A percentile compares a stretch with the other conserved stretches of the same genome.
phyloP scores from a whole-genome alignment of 305 asterid species.

The Fraxinus greggii region DNA sequence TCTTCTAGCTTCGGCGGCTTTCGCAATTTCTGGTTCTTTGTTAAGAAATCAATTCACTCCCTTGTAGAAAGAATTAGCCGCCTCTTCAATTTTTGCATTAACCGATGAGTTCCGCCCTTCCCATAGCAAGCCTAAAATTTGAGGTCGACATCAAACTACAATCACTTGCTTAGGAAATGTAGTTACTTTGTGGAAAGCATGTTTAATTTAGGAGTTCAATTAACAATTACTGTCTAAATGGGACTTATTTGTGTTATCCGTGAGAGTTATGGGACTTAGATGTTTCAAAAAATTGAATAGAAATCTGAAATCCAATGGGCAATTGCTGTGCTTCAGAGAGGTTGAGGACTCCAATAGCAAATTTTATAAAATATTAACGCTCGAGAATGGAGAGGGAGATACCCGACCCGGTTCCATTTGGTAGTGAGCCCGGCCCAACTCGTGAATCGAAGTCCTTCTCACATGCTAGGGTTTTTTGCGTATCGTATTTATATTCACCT shows the following conservation, averaged over 20 bases:
- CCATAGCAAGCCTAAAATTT: neutral
- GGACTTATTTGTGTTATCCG: neutral
- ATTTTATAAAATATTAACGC: neutral
- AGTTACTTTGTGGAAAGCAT: neutral
- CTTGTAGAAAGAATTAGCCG: neutral
- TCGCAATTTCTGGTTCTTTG: neutral
- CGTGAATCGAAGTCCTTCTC: neutral
- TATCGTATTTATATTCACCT: neutral
- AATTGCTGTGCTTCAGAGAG: neutral
- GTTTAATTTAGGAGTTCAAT: neutral
- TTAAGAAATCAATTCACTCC: neutral
- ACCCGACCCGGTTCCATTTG: neutral
- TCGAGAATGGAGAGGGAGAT: neutral
- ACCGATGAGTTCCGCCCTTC: neutral
- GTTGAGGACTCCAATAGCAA: neutral
- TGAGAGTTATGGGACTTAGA: neutral
- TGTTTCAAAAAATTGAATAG: neutral
- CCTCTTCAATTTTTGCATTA: neutral
- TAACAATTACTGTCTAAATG: neutral
- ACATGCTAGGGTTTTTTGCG: slow-evolving; percentile 1
- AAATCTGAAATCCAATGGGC: neutral
- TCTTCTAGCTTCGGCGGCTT: neutral
- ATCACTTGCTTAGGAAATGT: neutral
- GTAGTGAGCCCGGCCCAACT: neutral
- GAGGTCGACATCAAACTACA: neutral